Evolutionary conservation across 1,139 yeast genomes (phyloP).

Genomic region (Candida glucosophila): DNA sequence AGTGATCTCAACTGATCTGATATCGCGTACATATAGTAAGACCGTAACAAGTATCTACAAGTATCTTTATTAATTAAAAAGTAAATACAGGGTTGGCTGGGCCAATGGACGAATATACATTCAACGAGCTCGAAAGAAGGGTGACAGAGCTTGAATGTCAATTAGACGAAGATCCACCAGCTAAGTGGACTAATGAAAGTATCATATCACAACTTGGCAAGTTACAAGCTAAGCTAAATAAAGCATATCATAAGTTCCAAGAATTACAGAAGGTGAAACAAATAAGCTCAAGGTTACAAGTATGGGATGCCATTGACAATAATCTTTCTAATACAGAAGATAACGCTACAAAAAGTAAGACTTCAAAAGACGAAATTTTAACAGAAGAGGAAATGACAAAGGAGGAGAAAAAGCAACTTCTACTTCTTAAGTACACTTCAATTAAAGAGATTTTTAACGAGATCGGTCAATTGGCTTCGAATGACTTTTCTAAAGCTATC

Average conservation of each 20-base stretch:
- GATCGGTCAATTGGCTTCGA: constrained; percentile 13
- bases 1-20: background rate
- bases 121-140: constrained; percentile 3
- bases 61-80: no score
- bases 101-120: constrained; percentile 5
- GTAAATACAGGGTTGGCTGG: no score
- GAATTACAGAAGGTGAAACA: no score
- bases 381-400: constrained; percentile 12
- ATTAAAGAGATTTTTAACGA: constrained; percentile 14
- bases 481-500: constrained; percentile 12
- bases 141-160: constrained; percentile 5
- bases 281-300: no score
- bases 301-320: no score
- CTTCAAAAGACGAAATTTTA: constrained; percentile 13
- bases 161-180: constrained; percentile 2
- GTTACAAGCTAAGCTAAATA: constrained; percentile 10
- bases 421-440: constrained; percentile 13
- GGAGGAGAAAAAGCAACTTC: constrained; percentile 12
- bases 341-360: no score
- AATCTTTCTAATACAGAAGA: no score
- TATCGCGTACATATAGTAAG: background rate
- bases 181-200: constrained; percentile 1
- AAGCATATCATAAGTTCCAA: no score
- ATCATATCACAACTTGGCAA: constrained; percentile 8
- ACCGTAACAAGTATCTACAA: background rate